Evolutionary conservation across 176 grass and related monocot species (phyloP).

Genomic region (Oryza longistaminata): DNA sequence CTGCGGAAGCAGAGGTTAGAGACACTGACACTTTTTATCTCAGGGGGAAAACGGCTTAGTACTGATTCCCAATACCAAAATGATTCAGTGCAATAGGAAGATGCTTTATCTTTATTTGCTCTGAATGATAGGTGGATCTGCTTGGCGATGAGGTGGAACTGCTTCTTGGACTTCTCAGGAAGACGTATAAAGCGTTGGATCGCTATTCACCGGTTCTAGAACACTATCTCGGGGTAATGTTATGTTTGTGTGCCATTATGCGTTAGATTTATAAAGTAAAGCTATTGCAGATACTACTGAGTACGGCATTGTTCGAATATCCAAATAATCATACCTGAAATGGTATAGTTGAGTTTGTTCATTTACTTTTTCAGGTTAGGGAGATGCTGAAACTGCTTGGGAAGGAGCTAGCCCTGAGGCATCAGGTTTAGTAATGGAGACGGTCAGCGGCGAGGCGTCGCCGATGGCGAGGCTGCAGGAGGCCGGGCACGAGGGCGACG

Average conservation of each 20-base stretch:
- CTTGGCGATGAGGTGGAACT: slow-evolving; percentile 63
- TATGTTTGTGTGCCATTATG: neutral
- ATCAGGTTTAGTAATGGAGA: slow-evolving; percentile 52
- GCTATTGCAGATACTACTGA: neutral
- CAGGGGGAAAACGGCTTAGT: neutral
- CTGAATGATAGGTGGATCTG: slow-evolving; percentile 63
- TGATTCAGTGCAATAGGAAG: neutral
- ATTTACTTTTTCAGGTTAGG: slow-evolving; percentile 43
- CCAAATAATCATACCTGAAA: neutral
- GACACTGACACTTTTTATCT: neutral
- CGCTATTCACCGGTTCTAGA: slow-evolving; percentile 48
- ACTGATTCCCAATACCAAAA: neutral
- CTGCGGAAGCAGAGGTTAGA: slow-evolving; percentile 72
- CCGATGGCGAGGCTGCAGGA: slow-evolving; percentile 36
- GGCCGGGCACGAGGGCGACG: slow-evolving; percentile 35
- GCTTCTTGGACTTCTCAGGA: slow-evolving; percentile 54
- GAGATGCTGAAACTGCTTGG: slow-evolving; percentile 46
- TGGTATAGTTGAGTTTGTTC: neutral
- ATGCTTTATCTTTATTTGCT: slow-evolving; percentile 17
- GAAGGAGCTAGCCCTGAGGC: slow-evolving; percentile 30
- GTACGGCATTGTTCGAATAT: neutral
- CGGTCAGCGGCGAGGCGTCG: slow-evolving; percentile 30
- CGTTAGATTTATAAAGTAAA: neutral
- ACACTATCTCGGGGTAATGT: slow-evolving; percentile 51
- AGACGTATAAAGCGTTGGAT: slow-evolving; percentile 47